Evolutionary conservation across 208 protist genomes (phyloP), one percentile per base, ranked within the genome.

Genomic region (Strigomonas culicis): DNA sequence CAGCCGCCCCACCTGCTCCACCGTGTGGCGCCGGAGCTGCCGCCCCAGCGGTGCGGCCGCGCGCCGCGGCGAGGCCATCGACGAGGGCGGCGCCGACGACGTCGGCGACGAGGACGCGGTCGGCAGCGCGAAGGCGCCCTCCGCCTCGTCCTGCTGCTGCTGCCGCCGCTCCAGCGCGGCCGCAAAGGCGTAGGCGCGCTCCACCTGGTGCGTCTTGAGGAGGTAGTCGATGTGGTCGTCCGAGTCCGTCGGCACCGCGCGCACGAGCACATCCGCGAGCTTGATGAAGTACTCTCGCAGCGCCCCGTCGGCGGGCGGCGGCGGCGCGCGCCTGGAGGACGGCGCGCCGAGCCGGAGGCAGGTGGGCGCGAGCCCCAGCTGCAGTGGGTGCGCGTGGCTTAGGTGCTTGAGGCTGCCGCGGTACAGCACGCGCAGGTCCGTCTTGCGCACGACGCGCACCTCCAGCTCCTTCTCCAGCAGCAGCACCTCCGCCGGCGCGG

Each of bases 161-260:
- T 72, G 46, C 31, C 30, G 8, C 43, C 60, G 53, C 39, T n/a
- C n/a, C n/a, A n/a, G 55, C 7, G 28, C 39, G 39, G 44, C 64
- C 59, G 74, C 75, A 65, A 82, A 84, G 55, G 31, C 59, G 61
- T 88, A 90, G 13, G 86, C 86, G 44, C 77, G 65, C 25, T 69
- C 63, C 43, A 78, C 72, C 22, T 66, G 69, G 25, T 59, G 27
- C 3, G 61, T 56, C 24, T 63, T 63, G 24, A 90, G 56, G 41
- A 93, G 69, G 61, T 80, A 86, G 7, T 74, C 70, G 1, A 93
- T 69, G 75, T 86, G 86, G 63, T 90, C 80, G 63, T 93, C 86
- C 19, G 72, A 46, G 61, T 90, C 80, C 0, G 63, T 64, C 30
- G 78, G 82, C 8, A 52, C 70, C 7, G 75, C 82, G 56, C 74